Evolutionary conservation across 2,329 filamentous ascomycete species (phyloP), one percentile per base, ranked within the genome.

Genomic region (Ustulina deusta): DNA sequence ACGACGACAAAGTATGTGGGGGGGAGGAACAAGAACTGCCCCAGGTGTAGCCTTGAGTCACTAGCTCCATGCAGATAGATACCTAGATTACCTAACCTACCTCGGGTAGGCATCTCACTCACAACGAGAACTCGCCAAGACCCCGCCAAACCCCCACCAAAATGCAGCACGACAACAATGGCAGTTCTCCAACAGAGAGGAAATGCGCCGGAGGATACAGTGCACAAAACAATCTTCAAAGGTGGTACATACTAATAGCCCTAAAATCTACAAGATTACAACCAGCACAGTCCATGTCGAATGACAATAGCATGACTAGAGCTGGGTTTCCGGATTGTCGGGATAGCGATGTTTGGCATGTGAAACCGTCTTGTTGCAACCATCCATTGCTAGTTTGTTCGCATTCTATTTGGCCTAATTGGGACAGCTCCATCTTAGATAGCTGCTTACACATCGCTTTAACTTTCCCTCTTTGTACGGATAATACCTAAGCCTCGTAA

Each of bases 281-380:
- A 54, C 17, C 32, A 36, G 25, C 54, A 42, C 54, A n/a, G 15
- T 29, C 34, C 17, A 48, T 61, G 34, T 65, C 36, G 63, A 49
- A 56, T 56, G 63, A 61, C 58, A 61, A 46, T 55, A 56, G 56
- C 25, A 38, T 65, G 63, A 65, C 48, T 55, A 20, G 6, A 17
- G 17, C 22, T 27, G 6, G 27, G n/a, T 25, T 38, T 4, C 29
- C 25, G 46, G 27, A 13, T 5, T 40, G 22, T 49, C 27, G 51
- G 63, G 40, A 29, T 40, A 22, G 29, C 29, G 17, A 42, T 11
- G 25, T 49, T 27, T 29, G 36, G n/a, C 63, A 61, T 65, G 62
- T 65, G 55, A 65, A 60, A 65, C 27, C 20, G 20, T 51, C 27
- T 48, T 38, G 10, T 32, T 38, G 20, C 25, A 25, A 25, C 27